These are phyloP conservation scores for Eucommia ulmoides DNA, from an alignment of 257 asterid genomes.

Conservation along the genomic window DNA sequence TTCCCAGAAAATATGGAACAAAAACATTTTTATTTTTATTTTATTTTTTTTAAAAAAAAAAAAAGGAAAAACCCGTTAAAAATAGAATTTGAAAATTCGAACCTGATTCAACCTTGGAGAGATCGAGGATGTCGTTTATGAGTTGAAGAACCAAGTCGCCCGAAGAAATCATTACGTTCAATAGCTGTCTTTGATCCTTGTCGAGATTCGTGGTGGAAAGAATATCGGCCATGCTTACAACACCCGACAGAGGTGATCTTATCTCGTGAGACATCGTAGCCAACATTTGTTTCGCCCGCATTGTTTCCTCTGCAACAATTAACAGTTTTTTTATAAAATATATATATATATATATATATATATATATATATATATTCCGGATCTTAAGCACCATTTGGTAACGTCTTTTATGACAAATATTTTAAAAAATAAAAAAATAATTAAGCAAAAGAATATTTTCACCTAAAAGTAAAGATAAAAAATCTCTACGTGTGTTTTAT, in stretches of 20 bases:
- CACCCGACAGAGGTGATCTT: constrained; percentile 88
- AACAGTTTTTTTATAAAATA: too few species aligned
- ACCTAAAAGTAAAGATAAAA: too few species aligned
- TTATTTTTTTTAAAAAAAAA: too few species aligned
- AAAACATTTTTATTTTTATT: too few species aligned
- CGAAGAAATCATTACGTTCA: constrained; percentile 40
- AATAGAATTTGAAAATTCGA: neutral
- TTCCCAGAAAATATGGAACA: too few species aligned
- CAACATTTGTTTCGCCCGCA: constrained; percentile 92
- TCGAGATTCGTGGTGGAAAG: constrained; percentile 70
- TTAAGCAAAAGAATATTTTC: too few species aligned
- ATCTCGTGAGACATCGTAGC: constrained; percentile 98
- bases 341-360: too few species aligned
- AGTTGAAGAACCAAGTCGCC: constrained; percentile 60
- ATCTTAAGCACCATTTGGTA: too few species aligned
- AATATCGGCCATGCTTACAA: constrained; percentile 85
- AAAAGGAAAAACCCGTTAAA: neutral
- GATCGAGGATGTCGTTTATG: constrained; percentile 86
- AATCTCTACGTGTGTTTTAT: too few species aligned
- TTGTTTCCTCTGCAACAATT: constrained; percentile 82
- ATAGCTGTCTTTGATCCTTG: constrained; percentile 55
- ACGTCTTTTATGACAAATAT: too few species aligned
- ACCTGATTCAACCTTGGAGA: constrained; percentile 72
- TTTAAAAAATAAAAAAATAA: too few species aligned
- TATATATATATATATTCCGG: too few species aligned